phyloP scores from a whole-genome alignment of 108 stramenopile species.

The Nitzschia sp. region DNA sequence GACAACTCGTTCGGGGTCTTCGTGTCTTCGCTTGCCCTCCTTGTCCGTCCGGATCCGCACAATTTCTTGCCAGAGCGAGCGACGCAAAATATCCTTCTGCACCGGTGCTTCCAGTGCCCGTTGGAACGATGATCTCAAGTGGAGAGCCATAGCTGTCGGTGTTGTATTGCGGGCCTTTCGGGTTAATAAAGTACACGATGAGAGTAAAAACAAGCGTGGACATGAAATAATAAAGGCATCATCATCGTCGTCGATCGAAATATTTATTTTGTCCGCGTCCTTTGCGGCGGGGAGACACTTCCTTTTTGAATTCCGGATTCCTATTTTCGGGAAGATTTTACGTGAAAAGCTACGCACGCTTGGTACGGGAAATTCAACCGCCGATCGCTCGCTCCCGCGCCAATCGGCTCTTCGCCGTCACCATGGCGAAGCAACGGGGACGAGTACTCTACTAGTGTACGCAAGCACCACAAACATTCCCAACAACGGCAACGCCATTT shows the following conservation, averaged over 20 bases:
- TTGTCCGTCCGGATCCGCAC: conserved; percentile 16
- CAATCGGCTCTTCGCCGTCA: neutral
- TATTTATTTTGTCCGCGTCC: no score
- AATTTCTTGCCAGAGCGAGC: conserved; percentile 36
- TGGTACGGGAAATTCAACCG: neutral
- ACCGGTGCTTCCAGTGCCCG: neutral
- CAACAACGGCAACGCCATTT: no score
- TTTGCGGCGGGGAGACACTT: no score
- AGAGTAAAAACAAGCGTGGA: no score
- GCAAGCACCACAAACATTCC: neutral
- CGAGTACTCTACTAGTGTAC: no score
- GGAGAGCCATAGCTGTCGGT: neutral
- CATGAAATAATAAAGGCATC: no score
- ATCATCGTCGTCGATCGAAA: no score
- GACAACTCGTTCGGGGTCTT: conserved; percentile 34
- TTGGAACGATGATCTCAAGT: neutral
- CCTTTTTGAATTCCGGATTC: neutral
- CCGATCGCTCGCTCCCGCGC: neutral
- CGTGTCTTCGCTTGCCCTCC: conserved; percentile 14
- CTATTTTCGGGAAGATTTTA: neutral
- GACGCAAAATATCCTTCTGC: conserved; percentile 2
- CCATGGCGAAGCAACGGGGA: neutral
- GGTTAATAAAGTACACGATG: no score
- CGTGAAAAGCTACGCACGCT: neutral
- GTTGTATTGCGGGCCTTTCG: no score